Evolutionary conservation across 1,284 basidiomycete species (phyloP).

Genomic region (Thelephora terrestris): DNA sequence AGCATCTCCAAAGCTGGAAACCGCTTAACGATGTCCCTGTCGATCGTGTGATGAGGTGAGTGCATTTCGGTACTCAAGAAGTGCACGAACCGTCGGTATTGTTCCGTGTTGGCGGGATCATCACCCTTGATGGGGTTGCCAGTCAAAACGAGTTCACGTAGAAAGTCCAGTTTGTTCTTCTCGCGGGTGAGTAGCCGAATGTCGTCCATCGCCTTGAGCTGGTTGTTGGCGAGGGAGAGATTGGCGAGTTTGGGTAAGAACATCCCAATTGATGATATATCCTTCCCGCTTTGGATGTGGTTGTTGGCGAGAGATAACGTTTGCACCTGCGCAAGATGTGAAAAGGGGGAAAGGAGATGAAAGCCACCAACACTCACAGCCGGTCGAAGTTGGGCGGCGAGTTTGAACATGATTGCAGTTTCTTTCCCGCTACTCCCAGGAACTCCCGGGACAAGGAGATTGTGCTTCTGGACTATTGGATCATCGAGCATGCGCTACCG

Average conservation of each 20-base stretch:
- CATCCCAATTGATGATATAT: conserved; percentile 46
- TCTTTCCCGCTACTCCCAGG: conserved; percentile 50
- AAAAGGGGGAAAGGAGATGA: conserved; percentile 4
- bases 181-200: conserved; percentile 52
- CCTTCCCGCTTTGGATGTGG: conserved; percentile 33
- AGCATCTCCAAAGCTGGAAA: conserved; percentile 65
- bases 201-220: conserved; percentile 55
- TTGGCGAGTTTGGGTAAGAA: conserved; percentile 71
- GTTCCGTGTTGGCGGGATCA: conserved; percentile 21
- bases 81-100: conserved; percentile 47
- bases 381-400: conserved; percentile 70
- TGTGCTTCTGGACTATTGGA: conserved; percentile 55
- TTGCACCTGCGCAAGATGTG: conserved; percentile 38
- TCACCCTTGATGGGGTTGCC: conserved; percentile 58
- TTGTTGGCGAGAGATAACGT: conserved; percentile 70
- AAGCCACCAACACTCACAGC: conserved; percentile 34
- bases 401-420: conserved; percentile 77
- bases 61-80: conserved; percentile 3
- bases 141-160: conserved; percentile 69
- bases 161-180: conserved; percentile 47
- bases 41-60: conserved; percentile 5
- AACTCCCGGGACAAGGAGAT: conserved; percentile 57
- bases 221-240: conserved; percentile 73
- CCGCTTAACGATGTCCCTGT: conserved; percentile 60
- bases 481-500: conserved; percentile 56